Base-by-base conservation (phyloP, 306 rosid genomes). In the Inga leiocalycina region DNA sequence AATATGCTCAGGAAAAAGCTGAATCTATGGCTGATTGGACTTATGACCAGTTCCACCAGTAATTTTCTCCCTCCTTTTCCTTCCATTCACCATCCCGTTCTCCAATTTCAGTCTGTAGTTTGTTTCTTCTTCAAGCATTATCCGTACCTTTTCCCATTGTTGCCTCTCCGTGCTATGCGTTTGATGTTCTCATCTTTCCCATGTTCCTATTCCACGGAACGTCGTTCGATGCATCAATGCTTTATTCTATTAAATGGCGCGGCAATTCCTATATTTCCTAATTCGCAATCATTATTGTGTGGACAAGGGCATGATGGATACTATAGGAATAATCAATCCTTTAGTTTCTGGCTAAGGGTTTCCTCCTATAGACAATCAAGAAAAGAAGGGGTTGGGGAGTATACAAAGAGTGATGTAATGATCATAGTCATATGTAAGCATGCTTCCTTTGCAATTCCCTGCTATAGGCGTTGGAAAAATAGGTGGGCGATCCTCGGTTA, bases 11-110 rank as follows among this genome's bases (percentile, higher is more conserved):
- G 78, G 81, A 81, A 48, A 76, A 37, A 2, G 22, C 86, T 0
- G 71, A 46, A 1, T 80, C 92, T 32, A 79, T 78, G 82, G 64
- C 86, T 48, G 51, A 76, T 34, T 78, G 91, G 91, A 76, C 72
- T 54, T n/a, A 6, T 4, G 48, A 62, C 39, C 81, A 84, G 20
- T 35, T 87, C 75, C 15, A 89, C 20, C 74, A 80, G 98, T 92
- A 91, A 79, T 75, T 0, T 73, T 43, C 77, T 61, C 1, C 59
- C 13, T 27, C 14, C 66, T 7, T 71, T 22, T 16, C 6, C 71
- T 22, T 52, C 67, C 11, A 45, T 11, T 30, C 70, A 4, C 66
- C 8, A 0, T 44, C 56, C 45, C 22, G 56, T 11, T 46, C 30
- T 75, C 62, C 27, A 14, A 19, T 74, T 17, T n/a, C 24, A 6